These are phyloP conservation scores for Cardamine occulta DNA, from an alignment of 345 rosid species.

Conservation along the genomic window DNA sequence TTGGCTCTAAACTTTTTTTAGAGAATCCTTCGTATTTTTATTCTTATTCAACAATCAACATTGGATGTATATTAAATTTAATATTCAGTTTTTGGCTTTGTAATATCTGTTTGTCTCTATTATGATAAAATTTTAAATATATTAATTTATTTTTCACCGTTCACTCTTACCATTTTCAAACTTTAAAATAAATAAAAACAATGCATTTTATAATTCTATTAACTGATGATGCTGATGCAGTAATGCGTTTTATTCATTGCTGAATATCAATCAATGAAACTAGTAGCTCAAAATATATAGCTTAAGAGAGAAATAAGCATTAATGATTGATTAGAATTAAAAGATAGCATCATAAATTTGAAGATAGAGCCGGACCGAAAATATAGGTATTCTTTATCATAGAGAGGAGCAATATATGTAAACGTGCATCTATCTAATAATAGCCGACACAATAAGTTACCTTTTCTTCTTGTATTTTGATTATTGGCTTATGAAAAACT, in stretches of 20 bases:
- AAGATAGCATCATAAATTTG: slow-evolving; percentile 20
- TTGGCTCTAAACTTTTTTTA: slow-evolving; percentile 32
- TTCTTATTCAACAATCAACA: slow-evolving; percentile 32
- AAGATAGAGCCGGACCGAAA: slow-evolving; percentile 24
- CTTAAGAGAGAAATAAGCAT: background rate
- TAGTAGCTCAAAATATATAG: background rate
- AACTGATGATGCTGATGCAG: background rate
- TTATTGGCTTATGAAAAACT: background rate
- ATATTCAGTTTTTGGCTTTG: background rate
- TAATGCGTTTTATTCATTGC: background rate
- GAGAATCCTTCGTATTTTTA: slow-evolving; percentile 26
- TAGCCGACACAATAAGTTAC: slow-evolving; percentile 36
- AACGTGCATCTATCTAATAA: slow-evolving; percentile 11
- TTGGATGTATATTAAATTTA: background rate
- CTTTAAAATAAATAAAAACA: background rate
- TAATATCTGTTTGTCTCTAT: slow-evolving; percentile 16
- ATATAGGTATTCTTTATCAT: slow-evolving; percentile 6
- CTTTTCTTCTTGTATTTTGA: slow-evolving; percentile 10
- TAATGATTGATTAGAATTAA: slow-evolving; percentile 25
- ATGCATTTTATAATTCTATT: background rate
- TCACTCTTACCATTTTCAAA: background rate
- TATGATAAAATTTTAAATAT: background rate
- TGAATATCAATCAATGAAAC: background rate
- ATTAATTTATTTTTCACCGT: background rate
- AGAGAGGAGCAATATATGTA: slow-evolving; percentile 8